These are phyloP conservation scores for Ustilago sp. DNA, from an alignment of 1,284 basidiomycete species.

Conservation along the genomic window DNA sequence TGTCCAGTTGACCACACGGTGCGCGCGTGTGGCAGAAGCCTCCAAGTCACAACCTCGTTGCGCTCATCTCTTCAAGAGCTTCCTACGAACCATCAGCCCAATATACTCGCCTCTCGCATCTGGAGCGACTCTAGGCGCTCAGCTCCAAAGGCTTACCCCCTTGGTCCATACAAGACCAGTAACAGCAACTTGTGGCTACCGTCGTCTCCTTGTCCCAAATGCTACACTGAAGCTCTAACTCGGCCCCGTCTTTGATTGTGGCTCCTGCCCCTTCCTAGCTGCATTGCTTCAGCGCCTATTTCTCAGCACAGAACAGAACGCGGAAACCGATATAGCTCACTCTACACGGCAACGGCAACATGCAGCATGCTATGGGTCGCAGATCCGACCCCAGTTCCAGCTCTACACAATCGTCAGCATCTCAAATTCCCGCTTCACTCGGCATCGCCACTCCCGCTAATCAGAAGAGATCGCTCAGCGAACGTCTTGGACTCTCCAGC, in stretches of 20 bases:
- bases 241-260: neutral
- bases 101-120: too few relatives aligned
- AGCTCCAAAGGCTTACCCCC: neutral
- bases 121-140: neutral
- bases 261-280: neutral
- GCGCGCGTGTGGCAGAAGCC: neutral
- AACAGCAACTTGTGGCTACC: neutral
- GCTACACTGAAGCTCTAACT: neutral
- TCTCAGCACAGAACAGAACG: neutral
- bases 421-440: constrained; percentile 38
- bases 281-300: neutral
- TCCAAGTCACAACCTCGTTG: neutral
- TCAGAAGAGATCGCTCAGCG: constrained; percentile 18
- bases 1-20: neutral
- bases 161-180: neutral
- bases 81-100: neutral
- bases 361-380: constrained; percentile 10
- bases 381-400: constrained; percentile 2
- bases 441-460: constrained; percentile 27
- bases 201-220: neutral
- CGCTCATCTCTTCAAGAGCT: neutral
- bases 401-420: constrained; percentile 5
- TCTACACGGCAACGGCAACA: neutral
- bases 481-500: constrained; percentile 28
- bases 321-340: neutral